Percentiles rank a stretch among this genome's conserved stretches.
phyloP scores from a whole-genome alignment of 169 alveolate genomes.

The Cryptosporidium sp. region DNA sequence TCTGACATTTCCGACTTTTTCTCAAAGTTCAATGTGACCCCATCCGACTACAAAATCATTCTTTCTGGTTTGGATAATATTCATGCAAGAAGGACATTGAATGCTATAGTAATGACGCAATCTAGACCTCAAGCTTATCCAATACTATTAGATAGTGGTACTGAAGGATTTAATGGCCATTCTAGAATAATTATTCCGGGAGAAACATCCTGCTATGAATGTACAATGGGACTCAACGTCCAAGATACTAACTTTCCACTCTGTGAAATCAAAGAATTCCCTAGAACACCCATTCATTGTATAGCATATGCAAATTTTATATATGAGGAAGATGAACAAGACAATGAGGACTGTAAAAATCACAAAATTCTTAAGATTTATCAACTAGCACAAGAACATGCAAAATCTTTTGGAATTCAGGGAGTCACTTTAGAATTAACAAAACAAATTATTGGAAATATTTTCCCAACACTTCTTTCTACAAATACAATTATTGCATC shows the following conservation, averaged over 20 bases:
- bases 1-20: conserved; percentile 16
- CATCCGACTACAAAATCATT: conserved; percentile 4
- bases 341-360: not conserved
- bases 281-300: conserved; percentile 67
- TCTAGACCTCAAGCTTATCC: not conserved
- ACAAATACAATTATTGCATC: conserved; percentile 69
- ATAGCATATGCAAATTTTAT: conserved; percentile 52
- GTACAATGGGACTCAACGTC: conserved; percentile 53
- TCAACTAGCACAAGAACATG: conserved; percentile 36
- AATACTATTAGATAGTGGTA: conserved; percentile 55
- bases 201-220: conserved; percentile 56
- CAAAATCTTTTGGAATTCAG: conserved; percentile 57
- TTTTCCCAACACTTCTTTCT: conserved; percentile 54
- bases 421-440: conserved; percentile 70
- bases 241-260: conserved; percentile 38
- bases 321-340: conserved; percentile 13
- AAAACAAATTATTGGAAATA: conserved; percentile 13
- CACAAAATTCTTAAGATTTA: conserved; percentile 27
- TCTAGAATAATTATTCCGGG: conserved; percentile 44
- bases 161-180: conserved; percentile 74
- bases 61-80: conserved; percentile 54
- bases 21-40: not conserved
- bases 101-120: conserved; percentile 6
- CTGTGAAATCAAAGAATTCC: conserved; percentile 63
- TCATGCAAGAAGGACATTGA: conserved; percentile 46